Percentiles rank a stretch among this genome's conserved stretches.
Conservation (phyloP, 2,329 filamentous ascomycete species). For the Metarhizium brunneum region DNA sequence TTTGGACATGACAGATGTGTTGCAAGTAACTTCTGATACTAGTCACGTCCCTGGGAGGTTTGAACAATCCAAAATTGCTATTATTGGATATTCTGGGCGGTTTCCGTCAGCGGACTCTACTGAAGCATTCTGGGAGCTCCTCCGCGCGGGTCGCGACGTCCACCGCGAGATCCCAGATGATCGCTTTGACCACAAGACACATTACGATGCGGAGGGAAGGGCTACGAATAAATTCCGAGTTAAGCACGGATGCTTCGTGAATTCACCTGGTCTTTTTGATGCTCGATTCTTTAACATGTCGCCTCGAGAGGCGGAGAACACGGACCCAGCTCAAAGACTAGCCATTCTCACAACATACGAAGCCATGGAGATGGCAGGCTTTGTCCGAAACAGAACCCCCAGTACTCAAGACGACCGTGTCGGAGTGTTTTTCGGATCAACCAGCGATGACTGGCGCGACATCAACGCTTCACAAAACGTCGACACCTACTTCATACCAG, state of each 20-base stretch:
- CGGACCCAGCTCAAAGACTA: conserved; percentile 65
- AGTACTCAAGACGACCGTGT: conserved; percentile 32
- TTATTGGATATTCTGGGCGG: conserved; percentile 52
- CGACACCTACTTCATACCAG: not conserved
- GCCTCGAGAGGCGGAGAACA: conserved; percentile 61
- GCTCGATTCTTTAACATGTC: conserved; percentile 74
- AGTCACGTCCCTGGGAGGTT: not conserved
- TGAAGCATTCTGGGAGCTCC: conserved; percentile 48
- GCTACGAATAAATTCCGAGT: conserved; percentile 58
- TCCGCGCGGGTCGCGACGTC: conserved; percentile 57
- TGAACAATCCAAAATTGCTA: conserved; percentile 43
- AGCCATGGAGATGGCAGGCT: conserved; percentile 65
- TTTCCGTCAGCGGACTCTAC: conserved; percentile 26
- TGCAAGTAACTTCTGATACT: not conserved
- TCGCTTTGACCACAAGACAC: conserved; percentile 55
- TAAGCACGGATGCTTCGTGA: conserved; percentile 58
- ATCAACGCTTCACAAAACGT: not conserved
- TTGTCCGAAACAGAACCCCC: conserved; percentile 6
- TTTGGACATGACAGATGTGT: not conserved
- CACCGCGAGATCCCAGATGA: conserved; percentile 50
- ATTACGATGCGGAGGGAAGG: conserved; percentile 57
- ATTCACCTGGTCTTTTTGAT: conserved; percentile 64
- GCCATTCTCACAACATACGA: conserved; percentile 67
- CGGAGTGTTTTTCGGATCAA: not conserved
- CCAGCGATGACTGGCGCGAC: not conserved